Conservation (phyloP, 2,329 filamentous ascomycete genomes). For the Neoarthrinium moseri region DNA sequence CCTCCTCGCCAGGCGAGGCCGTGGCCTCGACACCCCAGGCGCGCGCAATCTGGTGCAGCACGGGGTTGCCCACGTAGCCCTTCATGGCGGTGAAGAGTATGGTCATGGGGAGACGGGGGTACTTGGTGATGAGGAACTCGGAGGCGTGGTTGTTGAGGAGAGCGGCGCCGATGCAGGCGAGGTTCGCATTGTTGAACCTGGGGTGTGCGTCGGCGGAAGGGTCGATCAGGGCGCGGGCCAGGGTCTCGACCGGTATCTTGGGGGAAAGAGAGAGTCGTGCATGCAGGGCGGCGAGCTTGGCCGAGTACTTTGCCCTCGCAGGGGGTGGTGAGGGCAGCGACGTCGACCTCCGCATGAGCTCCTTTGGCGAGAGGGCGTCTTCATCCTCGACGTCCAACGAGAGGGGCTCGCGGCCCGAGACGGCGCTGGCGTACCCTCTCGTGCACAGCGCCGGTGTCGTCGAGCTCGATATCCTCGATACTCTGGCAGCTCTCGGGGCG, state of each 20-base stretch:
- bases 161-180: constrained; percentile 77
- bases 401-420: constrained; percentile 8
- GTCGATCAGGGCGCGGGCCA: constrained; percentile 84
- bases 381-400: no score
- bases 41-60: constrained; percentile 69
- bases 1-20: constrained; percentile 84
- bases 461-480: constrained; percentile 9
- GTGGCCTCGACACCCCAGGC: constrained; percentile 93
- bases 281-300: constrained; percentile 90
- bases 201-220: constrained; percentile 76
- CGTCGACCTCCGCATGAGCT: constrained; percentile 14
- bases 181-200: constrained; percentile 83
- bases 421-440: constrained; percentile 12
- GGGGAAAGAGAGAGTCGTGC: constrained; percentile 80
- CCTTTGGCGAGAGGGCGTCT: no score
- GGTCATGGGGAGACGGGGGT: constrained; percentile 86
- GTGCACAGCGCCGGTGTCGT: constrained; percentile 7
- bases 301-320: constrained; percentile 65
- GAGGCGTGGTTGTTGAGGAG: constrained; percentile 86
- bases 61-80: constrained; percentile 75
- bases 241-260: constrained; percentile 79
- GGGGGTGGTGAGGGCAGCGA: constrained; percentile 70
- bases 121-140: constrained; percentile 85
- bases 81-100: constrained; percentile 84
- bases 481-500: constrained; percentile 28